Evolutionary conservation across 805 yeast species (phyloP).

Genomic region (Saccharomycopsis fibuligera): DNA sequence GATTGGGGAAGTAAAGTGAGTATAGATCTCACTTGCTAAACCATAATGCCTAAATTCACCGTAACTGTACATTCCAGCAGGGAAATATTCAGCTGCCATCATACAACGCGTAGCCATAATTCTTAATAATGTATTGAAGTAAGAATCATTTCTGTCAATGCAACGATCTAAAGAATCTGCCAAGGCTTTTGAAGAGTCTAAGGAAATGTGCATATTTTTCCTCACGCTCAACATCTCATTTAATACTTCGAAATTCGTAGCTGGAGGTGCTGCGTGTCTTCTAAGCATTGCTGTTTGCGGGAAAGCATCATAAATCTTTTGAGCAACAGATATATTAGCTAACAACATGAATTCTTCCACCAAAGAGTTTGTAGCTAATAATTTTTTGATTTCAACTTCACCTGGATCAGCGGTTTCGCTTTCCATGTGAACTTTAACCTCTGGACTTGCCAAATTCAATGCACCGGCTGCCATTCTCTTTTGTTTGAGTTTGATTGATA

Average conservation of each 20-base stretch:
- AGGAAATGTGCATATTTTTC: conserved; percentile 66
- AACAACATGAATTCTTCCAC: conserved; percentile 98
- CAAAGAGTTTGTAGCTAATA: conserved; percentile 85
- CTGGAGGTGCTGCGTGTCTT: conserved; percentile 97
- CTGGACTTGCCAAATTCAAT: conserved; percentile 92
- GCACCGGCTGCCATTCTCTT: conserved; percentile 93
- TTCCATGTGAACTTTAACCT: conserved; percentile 94
- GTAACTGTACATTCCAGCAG: conserved; percentile 83
- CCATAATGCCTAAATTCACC: conserved; percentile 96
- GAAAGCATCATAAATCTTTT: conserved; percentile 82
- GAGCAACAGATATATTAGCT: conserved; percentile 94
- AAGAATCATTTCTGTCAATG: conserved; percentile 74
- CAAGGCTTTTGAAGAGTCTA: conserved; percentile 82
- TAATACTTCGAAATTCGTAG: conserved; percentile 81
- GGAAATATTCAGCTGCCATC: conserved; percentile 98
- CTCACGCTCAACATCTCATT: conserved; percentile 83
- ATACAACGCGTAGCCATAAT: conserved; percentile 98
- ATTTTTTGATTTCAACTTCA: conserved; percentile 85
- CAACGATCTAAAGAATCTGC: conserved; percentile 93
- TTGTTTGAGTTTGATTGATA: conserved; percentile 83
- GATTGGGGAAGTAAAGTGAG: conserved; percentile 98
- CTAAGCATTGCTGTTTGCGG: conserved; percentile 98
- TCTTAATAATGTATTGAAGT: conserved; percentile 87
- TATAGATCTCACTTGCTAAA: conserved; percentile 92
- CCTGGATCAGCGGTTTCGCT: conserved; percentile 96